phyloP scores from a whole-genome alignment of 805 yeast genomes.

The Saturnispora galanensis region DNA sequence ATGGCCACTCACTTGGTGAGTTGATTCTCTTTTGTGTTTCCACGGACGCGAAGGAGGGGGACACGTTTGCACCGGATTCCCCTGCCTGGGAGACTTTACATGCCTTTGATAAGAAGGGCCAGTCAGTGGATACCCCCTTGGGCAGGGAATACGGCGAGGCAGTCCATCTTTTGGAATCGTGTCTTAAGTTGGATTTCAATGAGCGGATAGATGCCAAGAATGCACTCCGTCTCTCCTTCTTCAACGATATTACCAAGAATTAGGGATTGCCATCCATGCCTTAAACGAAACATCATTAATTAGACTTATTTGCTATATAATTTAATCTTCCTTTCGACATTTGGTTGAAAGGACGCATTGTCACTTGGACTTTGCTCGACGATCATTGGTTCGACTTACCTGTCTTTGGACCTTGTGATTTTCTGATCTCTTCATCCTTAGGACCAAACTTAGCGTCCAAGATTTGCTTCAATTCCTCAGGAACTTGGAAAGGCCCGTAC shows the following conservation, averaged over 20 bases:
- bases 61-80: constrained; percentile 59
- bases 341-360: too few species aligned
- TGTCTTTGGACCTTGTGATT: constrained; percentile 1
- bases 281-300: too few species aligned
- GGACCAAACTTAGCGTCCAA: constrained; percentile 31
- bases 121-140: constrained; percentile 25
- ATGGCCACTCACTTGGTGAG: constrained; percentile 30
- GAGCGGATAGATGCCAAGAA: constrained; percentile 51
- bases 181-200: constrained; percentile 48
- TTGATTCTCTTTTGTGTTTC: constrained; percentile 35
- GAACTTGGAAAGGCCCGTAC: constrained; percentile 49
- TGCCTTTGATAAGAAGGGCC: constrained; percentile 36
- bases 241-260: constrained; percentile 23
- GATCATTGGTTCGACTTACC: neutral
- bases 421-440: constrained; percentile 22
- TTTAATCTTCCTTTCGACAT: too few species aligned
- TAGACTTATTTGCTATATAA: too few species aligned
- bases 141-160: constrained; percentile 36
- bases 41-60: constrained; percentile 40
- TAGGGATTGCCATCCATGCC: neutral
- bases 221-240: constrained; percentile 49
- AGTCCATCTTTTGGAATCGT: constrained; percentile 45
- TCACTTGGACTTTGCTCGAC: too few species aligned
- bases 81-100: constrained; percentile 57
- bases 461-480: constrained; percentile 31